Evolutionary conservation across 2,329 filamentous ascomycete species (phyloP), one percentile per base, ranked within the genome.

Genomic region (Septoria linicola): DNA sequence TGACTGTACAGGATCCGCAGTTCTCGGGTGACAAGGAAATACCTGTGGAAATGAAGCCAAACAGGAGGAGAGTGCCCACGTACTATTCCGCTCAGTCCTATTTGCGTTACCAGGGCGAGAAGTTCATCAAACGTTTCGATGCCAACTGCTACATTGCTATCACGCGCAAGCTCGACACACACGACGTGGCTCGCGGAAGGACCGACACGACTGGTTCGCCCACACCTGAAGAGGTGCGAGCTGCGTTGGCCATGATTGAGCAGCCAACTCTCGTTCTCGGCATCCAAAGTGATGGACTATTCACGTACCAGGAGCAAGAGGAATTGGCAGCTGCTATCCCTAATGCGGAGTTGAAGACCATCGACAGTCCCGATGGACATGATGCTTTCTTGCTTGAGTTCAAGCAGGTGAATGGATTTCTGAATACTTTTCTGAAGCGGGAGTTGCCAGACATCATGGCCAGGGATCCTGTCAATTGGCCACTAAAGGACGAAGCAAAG

Each of bases 81-180:
- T 96, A 96, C 72, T 99, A 97, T 72, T 97, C 93, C 0, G 93
- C 93, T 0, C 93, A 99, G 70, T 96, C 91, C 0, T 99, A 99
- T 71, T 81, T 99, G 36, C 87, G 93, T 16, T 99, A 99, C 71
- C 93, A 99, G 72, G 92, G 90, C 49, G 82, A 86, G 63, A 99
- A 99, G 71, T 99, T 99, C 64, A 93, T 97, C 63, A 90, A 88
- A 70, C 87, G 93, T 8, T 99, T 97, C 70, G 93, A 99, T 71
- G 89, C 90, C 64, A 99, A 99, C 70, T 99, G 93, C 74, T 99
- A 99, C 74, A 97, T 99, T 62, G 91, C 93, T 60, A 96, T 99
- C 71, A 97, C 93, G 3, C 87, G 93, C 64, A 99, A 99, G 72
- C 81, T 99, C 13, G 93, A 99, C 68, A 97, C 93, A 0, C 93